Conservation (phyloP, 176 grass and related monocot genomes). For the Rhynchospora tenuis region DNA sequence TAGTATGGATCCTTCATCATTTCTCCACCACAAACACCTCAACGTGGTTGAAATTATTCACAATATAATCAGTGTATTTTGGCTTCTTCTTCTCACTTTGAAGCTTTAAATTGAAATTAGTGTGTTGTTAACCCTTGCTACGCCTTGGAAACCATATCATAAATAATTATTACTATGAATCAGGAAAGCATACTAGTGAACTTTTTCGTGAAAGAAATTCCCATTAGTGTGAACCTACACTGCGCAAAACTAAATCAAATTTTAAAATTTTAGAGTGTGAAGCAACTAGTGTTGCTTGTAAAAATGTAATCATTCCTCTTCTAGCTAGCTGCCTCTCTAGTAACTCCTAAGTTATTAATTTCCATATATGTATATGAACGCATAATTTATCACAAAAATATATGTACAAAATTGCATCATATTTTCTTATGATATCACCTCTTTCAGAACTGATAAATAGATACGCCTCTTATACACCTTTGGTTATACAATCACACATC, state of each 20-base stretch:
- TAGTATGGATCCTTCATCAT: not conserved
- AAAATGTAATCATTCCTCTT: conserved; percentile 14
- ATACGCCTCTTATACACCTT: conserved; percentile 7
- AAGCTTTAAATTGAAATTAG: too few relatives aligned
- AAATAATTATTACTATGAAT: too few relatives aligned
- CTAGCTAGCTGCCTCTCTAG: not conserved
- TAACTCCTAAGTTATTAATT: not conserved
- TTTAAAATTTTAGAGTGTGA: not conserved
- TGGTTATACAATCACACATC: not conserved
- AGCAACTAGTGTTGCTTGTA: conserved; percentile 2
- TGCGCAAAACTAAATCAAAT: not conserved
- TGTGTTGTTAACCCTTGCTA: too few relatives aligned
- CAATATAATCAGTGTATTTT: too few relatives aligned
- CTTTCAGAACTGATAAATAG: not conserved
- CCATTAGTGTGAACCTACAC: not conserved
- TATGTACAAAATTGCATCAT: not conserved
- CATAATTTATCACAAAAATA: not conserved
- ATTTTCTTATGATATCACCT: not conserved
- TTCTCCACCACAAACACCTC: too few relatives aligned
- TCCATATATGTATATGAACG: not conserved
- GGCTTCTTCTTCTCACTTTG: too few relatives aligned
- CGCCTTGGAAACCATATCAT: too few relatives aligned
- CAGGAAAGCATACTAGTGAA: too few relatives aligned
- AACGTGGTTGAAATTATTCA: too few relatives aligned
- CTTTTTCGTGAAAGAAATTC: too few relatives aligned